Evolutionary conservation across 768 basidiomycete genomes (phyloP).

Genomic region (Lentinula boryana): DNA sequence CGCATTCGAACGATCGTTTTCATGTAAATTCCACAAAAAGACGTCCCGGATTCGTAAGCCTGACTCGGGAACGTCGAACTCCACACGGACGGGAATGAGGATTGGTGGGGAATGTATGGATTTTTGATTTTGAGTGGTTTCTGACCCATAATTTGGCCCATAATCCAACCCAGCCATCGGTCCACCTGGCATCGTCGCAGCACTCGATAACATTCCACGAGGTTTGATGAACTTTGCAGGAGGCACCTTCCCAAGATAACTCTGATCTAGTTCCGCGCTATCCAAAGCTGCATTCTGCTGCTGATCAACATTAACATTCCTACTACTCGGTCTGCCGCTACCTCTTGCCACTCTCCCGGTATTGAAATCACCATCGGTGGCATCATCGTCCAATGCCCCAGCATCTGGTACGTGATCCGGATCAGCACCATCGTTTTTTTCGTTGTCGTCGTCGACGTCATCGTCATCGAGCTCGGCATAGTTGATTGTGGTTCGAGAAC

Average conservation of each 20-base stretch:
- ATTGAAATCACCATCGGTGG: constrained; percentile 13
- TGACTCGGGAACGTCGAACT: constrained; percentile 81
- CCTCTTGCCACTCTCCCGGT: constrained; percentile 38
- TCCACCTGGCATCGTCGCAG: neutral
- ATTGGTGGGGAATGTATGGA: constrained; percentile 20
- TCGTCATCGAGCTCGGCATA: constrained; percentile 70
- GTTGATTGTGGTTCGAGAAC: constrained; percentile 64
- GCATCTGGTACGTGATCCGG: constrained; percentile 73
- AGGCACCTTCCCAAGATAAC: constrained; percentile 82
- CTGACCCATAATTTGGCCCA: constrained; percentile 11
- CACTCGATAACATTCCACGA: constrained; percentile 47
- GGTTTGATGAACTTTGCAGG: constrained; percentile 72
- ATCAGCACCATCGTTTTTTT: constrained; percentile 82
- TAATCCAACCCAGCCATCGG: neutral
- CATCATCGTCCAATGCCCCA: constrained; percentile 7
- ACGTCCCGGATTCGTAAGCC: constrained; percentile 83
- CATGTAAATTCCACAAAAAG: constrained; percentile 94
- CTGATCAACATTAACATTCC: constrained; percentile 26
- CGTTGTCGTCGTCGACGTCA: constrained; percentile 79
- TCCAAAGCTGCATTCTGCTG: constrained; percentile 32
- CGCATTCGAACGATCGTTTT: constrained; percentile 27
- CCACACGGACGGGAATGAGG: constrained; percentile 90
- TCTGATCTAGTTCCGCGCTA: constrained; percentile 73
- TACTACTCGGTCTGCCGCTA: constrained; percentile 30
- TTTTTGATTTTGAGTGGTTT: neutral